These are phyloP conservation scores for Rhynchosporium graminicola DNA, from an alignment of 2,329 filamentous ascomycete genomes.

Conservation along the genomic window DNA sequence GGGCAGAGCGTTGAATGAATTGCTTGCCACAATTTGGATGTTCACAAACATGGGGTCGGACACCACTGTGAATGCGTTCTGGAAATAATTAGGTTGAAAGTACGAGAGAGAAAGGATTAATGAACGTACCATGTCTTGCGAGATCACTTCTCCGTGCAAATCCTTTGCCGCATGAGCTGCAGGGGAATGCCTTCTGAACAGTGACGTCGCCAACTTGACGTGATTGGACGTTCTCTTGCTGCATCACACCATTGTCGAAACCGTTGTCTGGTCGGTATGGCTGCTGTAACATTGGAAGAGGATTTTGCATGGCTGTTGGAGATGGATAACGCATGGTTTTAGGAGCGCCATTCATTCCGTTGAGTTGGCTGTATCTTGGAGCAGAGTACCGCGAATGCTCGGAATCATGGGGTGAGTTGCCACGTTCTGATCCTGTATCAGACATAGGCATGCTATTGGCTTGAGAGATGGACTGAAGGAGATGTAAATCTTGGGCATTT, in stretches of 20 bases:
- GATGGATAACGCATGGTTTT: constrained; percentile 41
- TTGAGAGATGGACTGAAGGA: constrained; percentile 41
- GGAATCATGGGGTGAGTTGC: constrained; percentile 41
- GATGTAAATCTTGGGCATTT: constrained; percentile 37
- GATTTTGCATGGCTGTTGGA: constrained; percentile 40
- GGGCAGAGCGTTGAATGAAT: constrained; percentile 93
- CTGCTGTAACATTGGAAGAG: constrained; percentile 41
- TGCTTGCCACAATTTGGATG: constrained; percentile 87
- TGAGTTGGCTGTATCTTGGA: constrained; percentile 31
- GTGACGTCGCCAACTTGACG: constrained; percentile 30
- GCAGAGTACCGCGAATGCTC: constrained; percentile 42
- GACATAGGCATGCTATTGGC: constrained; percentile 39
- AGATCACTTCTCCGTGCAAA: constrained; percentile 94
- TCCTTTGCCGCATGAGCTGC: constrained; percentile 84
- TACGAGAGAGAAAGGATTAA: not conserved
- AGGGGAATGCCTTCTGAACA: constrained; percentile 74
- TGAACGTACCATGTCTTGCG: constrained; percentile 79
- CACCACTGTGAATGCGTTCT: constrained; percentile 95
- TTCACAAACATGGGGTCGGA: constrained; percentile 90
- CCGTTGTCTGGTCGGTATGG: constrained; percentile 35
- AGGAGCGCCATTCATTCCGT: constrained; percentile 35
- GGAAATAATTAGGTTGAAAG: constrained; percentile 27
- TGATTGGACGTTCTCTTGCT: constrained; percentile 33
- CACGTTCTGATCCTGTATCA: constrained; percentile 41
- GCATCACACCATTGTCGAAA: constrained; percentile 39